phyloP scores from a whole-genome alignment of 352 stramenopile species.

The Phytophthora foliorum region DNA sequence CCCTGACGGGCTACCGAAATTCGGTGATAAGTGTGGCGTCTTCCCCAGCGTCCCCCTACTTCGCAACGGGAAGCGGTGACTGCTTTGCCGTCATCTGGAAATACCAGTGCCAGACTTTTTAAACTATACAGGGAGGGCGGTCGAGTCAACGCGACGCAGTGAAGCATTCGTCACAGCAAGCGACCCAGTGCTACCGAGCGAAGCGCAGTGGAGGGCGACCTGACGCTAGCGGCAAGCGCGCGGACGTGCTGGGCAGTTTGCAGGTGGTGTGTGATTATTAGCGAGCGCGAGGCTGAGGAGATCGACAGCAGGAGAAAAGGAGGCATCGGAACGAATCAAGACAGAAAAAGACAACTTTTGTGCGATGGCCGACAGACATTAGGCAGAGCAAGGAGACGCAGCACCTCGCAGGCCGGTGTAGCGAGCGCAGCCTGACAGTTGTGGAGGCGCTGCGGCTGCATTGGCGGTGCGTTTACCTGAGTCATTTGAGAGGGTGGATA shows the following conservation, averaged over 20 bases:
- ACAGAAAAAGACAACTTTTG: slow-evolving; percentile 45
- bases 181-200: slow-evolving; percentile 15
- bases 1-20: slow-evolving; percentile 86
- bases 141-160: slow-evolving; percentile 36
- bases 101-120: slow-evolving; percentile 91
- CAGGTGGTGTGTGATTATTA: slow-evolving; percentile 21
- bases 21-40: slow-evolving; percentile 90
- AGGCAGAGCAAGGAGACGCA: slow-evolving; percentile 35
- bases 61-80: slow-evolving; percentile 86
- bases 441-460: slow-evolving; percentile 18
- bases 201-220: slow-evolving; percentile 34
- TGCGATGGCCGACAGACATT: slow-evolving; percentile 43
- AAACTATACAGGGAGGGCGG: slow-evolving; percentile 65
- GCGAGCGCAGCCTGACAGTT: slow-evolving; percentile 2
- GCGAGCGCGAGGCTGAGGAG: slow-evolving; percentile 32
- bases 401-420: slow-evolving; percentile 1
- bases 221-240: slow-evolving; percentile 34
- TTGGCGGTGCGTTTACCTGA: slow-evolving; percentile 35
- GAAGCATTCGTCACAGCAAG: slow-evolving; percentile 18
- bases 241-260: slow-evolving; percentile 9
- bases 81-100: slow-evolving; percentile 91
- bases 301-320: slow-evolving; percentile 24
- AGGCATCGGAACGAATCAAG: slow-evolving; percentile 45
- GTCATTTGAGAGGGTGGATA: slow-evolving; percentile 42
- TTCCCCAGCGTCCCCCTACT: slow-evolving; percentile 86